Evolutionary conservation across 108 stramenopile species (phyloP), one percentile per base, ranked within the genome.

Genomic region (Nitzschia sp.): DNA sequence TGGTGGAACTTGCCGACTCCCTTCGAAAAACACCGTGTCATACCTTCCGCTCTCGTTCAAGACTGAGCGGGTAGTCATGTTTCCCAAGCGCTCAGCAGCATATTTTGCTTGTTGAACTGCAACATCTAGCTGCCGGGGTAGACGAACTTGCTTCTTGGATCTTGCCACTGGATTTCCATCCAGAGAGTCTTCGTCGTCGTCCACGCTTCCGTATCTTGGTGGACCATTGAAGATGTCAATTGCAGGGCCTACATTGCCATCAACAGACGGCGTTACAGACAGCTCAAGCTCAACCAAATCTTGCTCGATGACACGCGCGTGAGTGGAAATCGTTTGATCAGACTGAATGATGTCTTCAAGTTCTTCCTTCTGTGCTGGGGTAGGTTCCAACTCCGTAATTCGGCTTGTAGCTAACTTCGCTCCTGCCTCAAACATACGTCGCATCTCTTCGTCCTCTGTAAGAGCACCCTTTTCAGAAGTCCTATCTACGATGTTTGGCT

Each of bases 91-190:
- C 26, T 79, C 70, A 8, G 90, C 79, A 12, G 93, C 93, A 78
- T 91, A 94, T 57, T 80, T 55, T 8, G 93, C 93, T 67, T 91
- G 86, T 24, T 81, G 79, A 41, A 91, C 63, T 26, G 90, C 90
- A 37, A 80, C 83, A 24, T 78, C 57, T 58, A 94, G 42, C 38
- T 86, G 82, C 51, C 80, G 76, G 14, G 90, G 90, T 19, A 94
- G 75, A 15, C 68, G 57, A 10, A 88, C 72, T 74, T 81, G 78
- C 22, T 80, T 71, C 22, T 86, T 88, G 5, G 88, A 88, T 38
- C 86, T 82, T 46, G 78, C 54, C 7, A 88, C 90, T 25, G 90
- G 90, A 51, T 90, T 90, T 83, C 88, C 90, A 57, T 94, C 91
- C 12, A 94, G 90, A 21, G 84, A 82, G 22, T 83, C 84, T 0